Base-by-base conservation (phyloP, 257 asterid species). In the Ajuga chamaepitys region DNA sequence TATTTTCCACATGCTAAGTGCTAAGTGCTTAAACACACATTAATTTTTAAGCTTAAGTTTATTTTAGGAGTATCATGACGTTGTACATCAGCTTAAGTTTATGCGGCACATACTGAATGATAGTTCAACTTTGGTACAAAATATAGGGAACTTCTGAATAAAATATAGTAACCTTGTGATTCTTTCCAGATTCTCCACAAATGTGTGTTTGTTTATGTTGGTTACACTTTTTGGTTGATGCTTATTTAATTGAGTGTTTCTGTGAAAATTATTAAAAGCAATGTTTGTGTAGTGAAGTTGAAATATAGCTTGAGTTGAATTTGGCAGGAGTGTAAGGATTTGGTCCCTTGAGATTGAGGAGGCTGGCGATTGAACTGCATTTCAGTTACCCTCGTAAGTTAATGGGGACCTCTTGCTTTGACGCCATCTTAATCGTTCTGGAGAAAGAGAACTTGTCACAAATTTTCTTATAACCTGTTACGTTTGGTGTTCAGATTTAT, bases 241-340 rank as follows among this genome's bases (percentile, higher is more conserved):
- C 6, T 12, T 46, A 6, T 17, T 16, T 45, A 5, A 7, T 10
- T 52, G 34, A 41, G 20, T 42, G 37, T 42, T 25, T 12, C 34
- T 12, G 65, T 1, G 21, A 9, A 42, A 22, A 22, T 65, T 7
- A 14, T 20, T 13, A 16, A n/a, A 26, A 24, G 32, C 5, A 45
- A 26, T 18, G 1, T 9, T 21, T 13, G 46, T 45, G 28, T 21
- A 54, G 64, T 56, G 66, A 63, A 13, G 59, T 74, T 72, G 5
- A 21, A 34, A 38, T 59, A 54, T 74, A 71, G 79, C 68, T 72
- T 72, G 79, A 73, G 77, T 78, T 81, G 84, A 74, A 79, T 84
- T 77, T 86, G 83, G 75, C 95, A 82, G 97, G 95, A 80, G 78
- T 76, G 41, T 85, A 76, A 74, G 53, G 66, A n/a, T 74, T 63